Conservation (phyloP, 169 alveolate genomes). For the Cyclospora cayetanensis region DNA sequence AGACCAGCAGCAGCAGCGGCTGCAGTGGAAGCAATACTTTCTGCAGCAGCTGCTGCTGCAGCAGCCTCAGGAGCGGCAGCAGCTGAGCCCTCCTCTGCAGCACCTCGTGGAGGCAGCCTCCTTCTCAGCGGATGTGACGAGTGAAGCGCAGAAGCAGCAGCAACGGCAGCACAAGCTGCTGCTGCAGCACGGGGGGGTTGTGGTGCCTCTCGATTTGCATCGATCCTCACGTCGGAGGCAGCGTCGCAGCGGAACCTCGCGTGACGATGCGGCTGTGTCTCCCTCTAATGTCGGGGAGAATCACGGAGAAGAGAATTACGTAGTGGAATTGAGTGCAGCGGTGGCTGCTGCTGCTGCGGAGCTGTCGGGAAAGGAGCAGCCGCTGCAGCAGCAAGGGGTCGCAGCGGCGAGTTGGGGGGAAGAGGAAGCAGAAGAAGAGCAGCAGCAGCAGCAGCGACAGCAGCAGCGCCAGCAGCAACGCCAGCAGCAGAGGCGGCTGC, state of each 20-base stretch:
- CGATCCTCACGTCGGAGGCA: background rate
- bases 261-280: background rate
- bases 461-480: conserved; percentile 24
- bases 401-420: background rate
- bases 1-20: conserved; percentile 29
- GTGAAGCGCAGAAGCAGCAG: background rate
- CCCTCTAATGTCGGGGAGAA: too few species aligned
- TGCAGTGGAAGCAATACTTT: background rate
- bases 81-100: background rate
- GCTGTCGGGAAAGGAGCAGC: background rate
- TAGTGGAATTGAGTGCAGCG: background rate
- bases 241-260: background rate
- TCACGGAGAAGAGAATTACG: too few species aligned
- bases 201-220: background rate
- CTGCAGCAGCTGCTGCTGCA: conserved; percentile 36
- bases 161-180: background rate
- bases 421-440: background rate
- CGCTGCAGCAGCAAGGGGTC: background rate
- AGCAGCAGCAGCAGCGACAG: conserved; percentile 15
- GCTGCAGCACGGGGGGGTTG: background rate
- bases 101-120: background rate
- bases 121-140: background rate
- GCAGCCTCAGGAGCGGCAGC: conserved; percentile 24
- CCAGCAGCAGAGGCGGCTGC: background rate
- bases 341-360: conserved; percentile 13